Conservation (phyloP, 148 eudicot species). For the Fagopyrum esculentum region DNA sequence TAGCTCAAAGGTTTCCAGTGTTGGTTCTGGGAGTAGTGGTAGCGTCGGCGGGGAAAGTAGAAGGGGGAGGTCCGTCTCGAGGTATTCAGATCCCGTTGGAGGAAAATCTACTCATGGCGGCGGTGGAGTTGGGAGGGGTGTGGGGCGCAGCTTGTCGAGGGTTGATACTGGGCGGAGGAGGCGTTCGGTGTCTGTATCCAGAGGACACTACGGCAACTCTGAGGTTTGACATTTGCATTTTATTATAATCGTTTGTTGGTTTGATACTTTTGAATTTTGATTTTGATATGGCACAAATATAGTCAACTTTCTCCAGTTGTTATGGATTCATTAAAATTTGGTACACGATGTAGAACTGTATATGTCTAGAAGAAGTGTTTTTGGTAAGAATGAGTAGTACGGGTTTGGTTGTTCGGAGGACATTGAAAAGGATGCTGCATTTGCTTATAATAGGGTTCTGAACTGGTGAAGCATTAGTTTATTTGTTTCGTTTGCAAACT, state of each 20-base stretch:
- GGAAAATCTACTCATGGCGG: slow-evolving; percentile 8
- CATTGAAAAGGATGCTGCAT: neutral
- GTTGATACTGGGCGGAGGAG: slow-evolving; percentile 26
- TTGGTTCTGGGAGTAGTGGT: neutral
- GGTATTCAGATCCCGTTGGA: slow-evolving; percentile 22
- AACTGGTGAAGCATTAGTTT: neutral
- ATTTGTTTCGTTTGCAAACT: neutral
- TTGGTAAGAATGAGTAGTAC: neutral
- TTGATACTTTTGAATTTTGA: neutral
- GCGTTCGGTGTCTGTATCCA: slow-evolving; percentile 32
- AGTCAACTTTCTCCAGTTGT: neutral
- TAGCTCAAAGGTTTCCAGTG: slow-evolving; percentile 4
- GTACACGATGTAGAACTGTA: neutral
- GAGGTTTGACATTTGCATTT: slow-evolving; percentile 32
- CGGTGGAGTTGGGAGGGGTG: slow-evolving; percentile 20
- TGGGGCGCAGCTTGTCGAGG: slow-evolving; percentile 49
- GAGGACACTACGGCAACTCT: slow-evolving; percentile 26
- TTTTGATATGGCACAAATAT: neutral
- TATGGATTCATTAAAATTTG: neutral
- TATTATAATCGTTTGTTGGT: slow-evolving; percentile 1
- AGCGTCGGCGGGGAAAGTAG: slow-evolving; percentile 19
- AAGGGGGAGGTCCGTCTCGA: slow-evolving; percentile 55
- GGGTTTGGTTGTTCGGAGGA: neutral
- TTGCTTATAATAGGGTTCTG: neutral
- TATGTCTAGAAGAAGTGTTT: neutral